A percentile compares a stretch with the other conserved stretches of the same genome.
Conservation (phyloP, 192 early-diverging fungal species). For the Podila clonocystis region DNA sequence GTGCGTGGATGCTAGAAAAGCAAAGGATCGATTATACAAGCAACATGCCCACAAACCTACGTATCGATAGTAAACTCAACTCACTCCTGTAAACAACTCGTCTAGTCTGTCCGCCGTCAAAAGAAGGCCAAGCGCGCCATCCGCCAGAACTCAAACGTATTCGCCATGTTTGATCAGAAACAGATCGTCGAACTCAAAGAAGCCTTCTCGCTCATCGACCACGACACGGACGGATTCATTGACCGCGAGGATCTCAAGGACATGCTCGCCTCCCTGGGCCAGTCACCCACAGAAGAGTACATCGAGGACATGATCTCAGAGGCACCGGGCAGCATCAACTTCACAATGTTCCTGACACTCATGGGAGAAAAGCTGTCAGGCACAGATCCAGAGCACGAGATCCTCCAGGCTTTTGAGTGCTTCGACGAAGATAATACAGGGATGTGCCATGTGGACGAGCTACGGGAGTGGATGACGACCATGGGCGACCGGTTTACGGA, state of each 20-base stretch:
- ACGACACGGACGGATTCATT: slow-evolving; percentile 91
- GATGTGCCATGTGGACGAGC: slow-evolving; percentile 78
- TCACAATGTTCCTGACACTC: slow-evolving; percentile 96
- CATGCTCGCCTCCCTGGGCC: slow-evolving; percentile 49
- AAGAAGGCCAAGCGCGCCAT: slow-evolving; percentile 90
- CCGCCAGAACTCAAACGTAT: slow-evolving; percentile 96
- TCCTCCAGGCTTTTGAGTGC: slow-evolving; percentile 90
- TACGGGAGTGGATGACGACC: slow-evolving; percentile 89
- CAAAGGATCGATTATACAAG: too few species aligned
- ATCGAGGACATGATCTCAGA: slow-evolving; percentile 93
- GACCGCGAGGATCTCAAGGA: slow-evolving; percentile 94
- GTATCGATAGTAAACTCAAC: neutral
- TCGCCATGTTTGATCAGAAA: slow-evolving; percentile 96
- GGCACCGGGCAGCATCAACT: slow-evolving; percentile 91
- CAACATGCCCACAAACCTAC: neutral
- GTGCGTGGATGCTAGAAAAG: too few species aligned
- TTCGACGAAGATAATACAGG: slow-evolving; percentile 92
- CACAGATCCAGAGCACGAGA: slow-evolving; percentile 92
- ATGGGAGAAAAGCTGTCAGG: slow-evolving; percentile 94
- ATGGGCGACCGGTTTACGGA: slow-evolving; percentile 95
- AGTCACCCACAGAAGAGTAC: slow-evolving; percentile 73
- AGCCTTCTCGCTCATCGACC: slow-evolving; percentile 95
- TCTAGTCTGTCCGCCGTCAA: slow-evolving; percentile 51
- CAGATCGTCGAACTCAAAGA: slow-evolving; percentile 98
- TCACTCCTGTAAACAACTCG: too few species aligned